A percentile compares a stretch with the other conserved stretches of the same genome.
Evolutionary conservation across 352 stramenopile species (phyloP).

Genomic region (Hyaloperonospora arabidopsidis): DNA sequence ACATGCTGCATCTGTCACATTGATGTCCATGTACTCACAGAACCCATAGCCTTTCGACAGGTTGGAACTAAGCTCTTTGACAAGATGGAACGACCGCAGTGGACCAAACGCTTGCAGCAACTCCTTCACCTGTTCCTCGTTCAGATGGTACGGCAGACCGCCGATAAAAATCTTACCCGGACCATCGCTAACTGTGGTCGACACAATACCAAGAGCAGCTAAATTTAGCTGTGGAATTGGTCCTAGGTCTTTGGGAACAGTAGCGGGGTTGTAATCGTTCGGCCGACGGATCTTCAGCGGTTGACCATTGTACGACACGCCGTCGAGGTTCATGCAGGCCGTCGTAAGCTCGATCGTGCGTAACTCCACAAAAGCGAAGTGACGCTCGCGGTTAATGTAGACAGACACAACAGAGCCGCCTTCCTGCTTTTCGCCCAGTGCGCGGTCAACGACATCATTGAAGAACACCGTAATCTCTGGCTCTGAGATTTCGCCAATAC

Average conservation of each 20-base stretch:
- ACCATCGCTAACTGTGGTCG: slow-evolving; percentile 91
- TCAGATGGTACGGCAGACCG: slow-evolving; percentile 94
- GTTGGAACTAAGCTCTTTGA: slow-evolving; percentile 89
- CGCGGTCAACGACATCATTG: slow-evolving; percentile 87
- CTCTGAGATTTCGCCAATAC: slow-evolving; percentile 80
- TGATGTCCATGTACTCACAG: slow-evolving; percentile 92
- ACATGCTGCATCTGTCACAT: slow-evolving; percentile 87
- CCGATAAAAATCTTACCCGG: slow-evolving; percentile 98
- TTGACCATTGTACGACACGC: slow-evolving; percentile 90
- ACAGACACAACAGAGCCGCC: slow-evolving; percentile 79
- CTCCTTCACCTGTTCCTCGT: slow-evolving; percentile 91
- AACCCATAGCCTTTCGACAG: slow-evolving; percentile 97
- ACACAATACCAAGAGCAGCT: slow-evolving; percentile 90
- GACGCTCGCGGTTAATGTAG: slow-evolving; percentile 94
- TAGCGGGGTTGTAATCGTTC: slow-evolving; percentile 95
- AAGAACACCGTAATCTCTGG: slow-evolving; percentile 87
- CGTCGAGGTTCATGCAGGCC: slow-evolving; percentile 93
- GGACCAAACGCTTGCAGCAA: slow-evolving; percentile 93
- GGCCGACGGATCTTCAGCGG: slow-evolving; percentile 94
- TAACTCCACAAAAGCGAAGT: slow-evolving; percentile 98
- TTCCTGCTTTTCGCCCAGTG: slow-evolving; percentile 65
- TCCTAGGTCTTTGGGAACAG: slow-evolving; percentile 79
- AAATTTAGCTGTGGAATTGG: slow-evolving; percentile 86
- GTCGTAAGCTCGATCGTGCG: slow-evolving; percentile 94
- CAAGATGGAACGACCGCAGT: slow-evolving; percentile 93